Base-by-base conservation (phyloP, 805 yeast genomes). In the Barnettozyma wickerhamii region DNA sequence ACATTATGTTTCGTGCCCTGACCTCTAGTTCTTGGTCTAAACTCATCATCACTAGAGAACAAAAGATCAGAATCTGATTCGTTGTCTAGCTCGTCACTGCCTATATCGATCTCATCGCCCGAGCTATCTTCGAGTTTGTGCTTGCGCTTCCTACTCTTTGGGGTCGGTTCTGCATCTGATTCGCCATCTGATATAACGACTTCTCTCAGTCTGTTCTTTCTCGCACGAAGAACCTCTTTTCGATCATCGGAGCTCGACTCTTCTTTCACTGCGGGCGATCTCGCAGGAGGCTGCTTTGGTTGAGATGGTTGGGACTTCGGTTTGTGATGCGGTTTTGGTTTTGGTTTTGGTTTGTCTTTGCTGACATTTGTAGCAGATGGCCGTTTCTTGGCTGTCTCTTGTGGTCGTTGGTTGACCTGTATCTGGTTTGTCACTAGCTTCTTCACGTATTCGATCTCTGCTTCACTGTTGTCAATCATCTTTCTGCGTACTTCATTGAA, bases 21-120 rank as follows among this genome's bases (percentile, higher is more conserved):
- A n/a, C n/a, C n/a, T 52, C 19, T 61, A 56, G 55, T 34, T 53
- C 56, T 42, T 52, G 41, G 45, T 51, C 61, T 33, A 55, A 19
- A 55, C n/a, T 41, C 47, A 21, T 35, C 46, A 23, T 45, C 53
- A 19, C 35, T 33, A 9, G 44, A 37, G 19, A 41, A 31, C n/a
- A 33, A 35, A 5, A 35, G 37, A 13, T 37, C 45, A 19, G 33
- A 30, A 14, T 28, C 42, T 10, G 34, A 21, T 9, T 28, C 59
- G 24, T 50, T 54, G 14, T 35, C 37, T 30, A 21, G 19, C n/a
- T 38, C 36, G 19, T 26, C 37, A 24, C 21, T 33, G 15, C 17
- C 35, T 40, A 17, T n/a, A 27, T 19, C 20, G 28, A 19, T 26
- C n/a, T 20, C 28, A 19, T n/a, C 38, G 7, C 38, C 45, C 18